Base-by-base conservation (phyloP, 75 land plant genomes). In the Cryptomeria japonica region DNA sequence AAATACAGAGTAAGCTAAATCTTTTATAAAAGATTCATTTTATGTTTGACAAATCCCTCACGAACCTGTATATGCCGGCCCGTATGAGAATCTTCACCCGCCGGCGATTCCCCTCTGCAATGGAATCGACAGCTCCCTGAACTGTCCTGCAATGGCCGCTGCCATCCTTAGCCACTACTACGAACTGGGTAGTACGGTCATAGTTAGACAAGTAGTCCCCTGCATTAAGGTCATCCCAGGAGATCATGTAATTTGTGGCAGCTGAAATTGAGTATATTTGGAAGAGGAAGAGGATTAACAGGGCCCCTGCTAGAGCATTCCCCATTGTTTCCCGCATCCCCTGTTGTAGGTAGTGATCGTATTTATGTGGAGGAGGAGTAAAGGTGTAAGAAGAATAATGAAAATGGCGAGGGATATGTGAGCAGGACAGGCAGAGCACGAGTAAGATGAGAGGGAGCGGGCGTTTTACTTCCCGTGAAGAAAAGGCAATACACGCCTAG, bases 11-110 rank as follows among this genome's bases (percentile, higher is more conserved):
- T 14, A 15, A 14, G 18, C 78, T 13, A 3, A 32, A 34, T 76
- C 14, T 75, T 31, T 36, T 11, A 32, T 31, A 31, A 34, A 12
- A 75, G 77, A 75, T 32, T 9, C 9, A 75, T 2, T 11, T 36
- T 31, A 11, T 34, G 77, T 75, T 11, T 47, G 11, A 34, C 37
- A 13, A 4, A 76, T 19, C 9, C 86, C 53, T 0, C 53, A 49
- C 14, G 16, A 1, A 95, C 96, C 96, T 96, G 93, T 95, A 96
- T 84, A 95, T 80, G 25, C 96, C 96, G 5, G 94, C 92, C 70
- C 84, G 91, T 58, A 97, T 89, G 58, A 76, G 64, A 42, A 97
- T 96, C 84, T 93, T 92, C 10, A 93, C 91, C 70, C 94, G 87
- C 75, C 87, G 82, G 5, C 44, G 39, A 87, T 93, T 96, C 28